Percentiles rank a stretch among this genome's conserved stretches.
Evolutionary conservation across 805 yeast genomes (phyloP).

Genomic region (Geotrichum ghanense): DNA sequence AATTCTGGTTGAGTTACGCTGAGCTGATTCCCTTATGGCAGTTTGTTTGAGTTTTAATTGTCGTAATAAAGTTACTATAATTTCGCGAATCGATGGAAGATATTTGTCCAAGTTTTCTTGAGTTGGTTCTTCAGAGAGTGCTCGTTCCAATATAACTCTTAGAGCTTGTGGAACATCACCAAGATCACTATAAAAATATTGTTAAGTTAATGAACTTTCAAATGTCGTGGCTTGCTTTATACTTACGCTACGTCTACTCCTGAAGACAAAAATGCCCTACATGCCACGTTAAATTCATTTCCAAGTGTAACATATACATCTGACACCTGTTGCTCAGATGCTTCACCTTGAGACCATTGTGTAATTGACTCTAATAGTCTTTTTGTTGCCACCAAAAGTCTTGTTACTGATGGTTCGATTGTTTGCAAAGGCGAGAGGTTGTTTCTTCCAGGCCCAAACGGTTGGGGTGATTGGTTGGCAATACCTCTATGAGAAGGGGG

Average conservation of each 20-base stretch:
- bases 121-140: slow-evolving; percentile 74
- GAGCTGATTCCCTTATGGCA: slow-evolving; percentile 32
- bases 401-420: slow-evolving; percentile 67
- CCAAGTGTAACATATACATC: slow-evolving; percentile 87
- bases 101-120: slow-evolving; percentile 71
- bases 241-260: slow-evolving; percentile 54
- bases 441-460: not conserved
- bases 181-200: slow-evolving; percentile 56
- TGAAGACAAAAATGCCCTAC: slow-evolving; percentile 64
- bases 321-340: slow-evolving; percentile 74
- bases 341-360: slow-evolving; percentile 79
- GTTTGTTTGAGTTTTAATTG: slow-evolving; percentile 73
- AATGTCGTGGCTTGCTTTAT: not conserved
- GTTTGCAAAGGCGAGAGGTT: slow-evolving; percentile 29
- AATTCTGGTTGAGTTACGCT: slow-evolving; percentile 15
- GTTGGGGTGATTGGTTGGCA: not conserved
- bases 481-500: not conserved
- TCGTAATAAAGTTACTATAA: slow-evolving; percentile 69
- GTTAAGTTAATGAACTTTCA: no score
- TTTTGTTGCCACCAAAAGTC: slow-evolving; percentile 78
- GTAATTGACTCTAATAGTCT: slow-evolving; percentile 76
- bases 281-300: slow-evolving; percentile 80
- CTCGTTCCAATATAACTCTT: slow-evolving; percentile 71
- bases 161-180: slow-evolving; percentile 85
- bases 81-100: slow-evolving; percentile 74